Evolutionary conservation across 305 asterid genomes (phyloP).

Genomic region (Coffea humblotiana): DNA sequence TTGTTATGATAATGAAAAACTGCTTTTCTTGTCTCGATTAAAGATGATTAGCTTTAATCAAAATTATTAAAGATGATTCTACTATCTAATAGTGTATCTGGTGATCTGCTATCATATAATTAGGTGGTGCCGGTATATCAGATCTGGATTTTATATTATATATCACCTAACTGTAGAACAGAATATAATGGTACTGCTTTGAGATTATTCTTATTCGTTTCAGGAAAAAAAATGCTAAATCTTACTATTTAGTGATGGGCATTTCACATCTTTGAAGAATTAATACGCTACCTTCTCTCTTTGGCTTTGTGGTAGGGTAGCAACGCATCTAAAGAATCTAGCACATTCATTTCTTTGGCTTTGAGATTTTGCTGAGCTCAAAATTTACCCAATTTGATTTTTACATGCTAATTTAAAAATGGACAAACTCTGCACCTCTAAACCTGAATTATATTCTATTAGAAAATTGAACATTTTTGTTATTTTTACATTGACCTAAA

Average conservation of each 20-base stretch:
- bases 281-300: background rate
- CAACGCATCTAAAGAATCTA: background rate
- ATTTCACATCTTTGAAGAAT: background rate
- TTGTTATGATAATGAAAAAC: background rate
- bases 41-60: constrained; percentile 2
- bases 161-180: background rate
- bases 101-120: constrained; percentile 15
- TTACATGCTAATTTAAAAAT: too few species aligned
- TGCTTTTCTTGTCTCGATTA: background rate
- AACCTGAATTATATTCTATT: too few species aligned
- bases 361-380: too few species aligned
- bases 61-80: constrained; percentile 3
- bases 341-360: too few species aligned
- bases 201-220: background rate
- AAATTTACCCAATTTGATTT: too few species aligned
- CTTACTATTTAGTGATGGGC: background rate
- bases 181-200: background rate
- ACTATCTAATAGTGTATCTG: constrained; percentile 8
- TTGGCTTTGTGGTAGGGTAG: background rate
- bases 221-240: too few species aligned
- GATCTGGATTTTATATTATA: background rate
- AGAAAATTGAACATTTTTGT: too few species aligned
- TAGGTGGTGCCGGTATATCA: constrained; percentile 7
- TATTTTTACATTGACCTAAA: too few species aligned
- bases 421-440: too few species aligned